Conservation (phyloP, 257 asterid genomes). For the Solanum piurae region DNA sequence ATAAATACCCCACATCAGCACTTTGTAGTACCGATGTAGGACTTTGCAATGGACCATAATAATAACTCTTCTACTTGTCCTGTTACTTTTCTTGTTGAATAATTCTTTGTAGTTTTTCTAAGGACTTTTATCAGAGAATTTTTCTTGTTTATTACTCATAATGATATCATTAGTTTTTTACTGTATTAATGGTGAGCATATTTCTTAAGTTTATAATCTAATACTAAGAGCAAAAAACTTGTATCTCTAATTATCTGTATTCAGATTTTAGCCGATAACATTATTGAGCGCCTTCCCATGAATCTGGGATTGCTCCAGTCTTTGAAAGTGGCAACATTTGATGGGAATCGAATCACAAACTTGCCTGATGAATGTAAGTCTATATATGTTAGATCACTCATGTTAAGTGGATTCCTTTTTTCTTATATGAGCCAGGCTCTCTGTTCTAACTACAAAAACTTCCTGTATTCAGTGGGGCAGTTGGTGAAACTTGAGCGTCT, state of each 20-base stretch:
- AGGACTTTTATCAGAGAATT: background rate
- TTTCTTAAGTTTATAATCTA: background rate
- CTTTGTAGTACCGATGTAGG: background rate
- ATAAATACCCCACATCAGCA: background rate
- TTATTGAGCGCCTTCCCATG: constrained; percentile 70
- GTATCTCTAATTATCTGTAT: background rate
- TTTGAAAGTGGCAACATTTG: constrained; percentile 73
- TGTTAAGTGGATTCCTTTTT: background rate
- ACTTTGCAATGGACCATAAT: background rate
- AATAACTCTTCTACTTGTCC: background rate
- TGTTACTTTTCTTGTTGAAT: background rate
- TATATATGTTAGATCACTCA: background rate
- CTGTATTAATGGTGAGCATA: background rate
- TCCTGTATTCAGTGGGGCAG: constrained; percentile 74
- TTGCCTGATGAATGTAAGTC: constrained; percentile 90
- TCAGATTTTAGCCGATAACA: constrained; percentile 81
- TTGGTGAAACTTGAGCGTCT: constrained; percentile 88
- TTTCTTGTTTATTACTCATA: background rate
- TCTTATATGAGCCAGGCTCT: background rate
- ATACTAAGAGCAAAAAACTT: background rate
- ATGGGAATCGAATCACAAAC: constrained; percentile 60
- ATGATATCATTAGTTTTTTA: background rate
- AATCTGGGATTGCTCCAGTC: constrained; percentile 87
- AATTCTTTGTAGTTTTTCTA: background rate
- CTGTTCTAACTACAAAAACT: background rate